These are phyloP conservation scores for Phytophthora palmivora DNA, from an alignment of 352 stramenopile genomes.

Conservation along the genomic window DNA sequence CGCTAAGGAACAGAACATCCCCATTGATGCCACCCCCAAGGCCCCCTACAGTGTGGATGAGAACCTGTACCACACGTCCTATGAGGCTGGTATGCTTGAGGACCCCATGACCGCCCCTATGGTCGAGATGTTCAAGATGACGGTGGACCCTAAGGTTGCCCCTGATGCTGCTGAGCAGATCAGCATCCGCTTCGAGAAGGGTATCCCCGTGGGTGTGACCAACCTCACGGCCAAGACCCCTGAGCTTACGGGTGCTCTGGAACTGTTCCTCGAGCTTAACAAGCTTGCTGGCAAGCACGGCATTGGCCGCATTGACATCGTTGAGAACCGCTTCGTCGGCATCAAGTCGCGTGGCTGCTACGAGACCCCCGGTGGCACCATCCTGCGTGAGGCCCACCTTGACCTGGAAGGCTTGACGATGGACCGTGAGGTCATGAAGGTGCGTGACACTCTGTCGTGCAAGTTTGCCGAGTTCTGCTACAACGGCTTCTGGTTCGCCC, in stretches of 20 bases:
- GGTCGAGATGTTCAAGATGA: conserved; percentile 99
- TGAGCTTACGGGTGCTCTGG: conserved; percentile 92
- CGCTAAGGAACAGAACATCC: conserved; percentile 96
- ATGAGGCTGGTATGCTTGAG: conserved; percentile 97
- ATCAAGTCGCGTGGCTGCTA: conserved; percentile 99
- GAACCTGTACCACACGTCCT: conserved; percentile 99
- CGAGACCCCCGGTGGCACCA: conserved; percentile 97
- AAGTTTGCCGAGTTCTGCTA: conserved; percentile 99
- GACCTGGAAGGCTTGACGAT: conserved; percentile 96
- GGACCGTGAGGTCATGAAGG: conserved; percentile 96
- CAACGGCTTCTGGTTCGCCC: conserved; percentile 99
- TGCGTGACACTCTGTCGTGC: conserved; percentile 92
- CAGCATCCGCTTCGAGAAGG: conserved; percentile 96
- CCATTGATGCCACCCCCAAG: conserved; percentile 97
- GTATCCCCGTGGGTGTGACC: conserved; percentile 93
- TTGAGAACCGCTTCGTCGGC: conserved; percentile 99
- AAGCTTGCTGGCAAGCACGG: conserved; percentile 96
- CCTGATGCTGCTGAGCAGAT: conserved; percentile 92
- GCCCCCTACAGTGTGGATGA: conserved; percentile 98
- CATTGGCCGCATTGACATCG: conserved; percentile 98
- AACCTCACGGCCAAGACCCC: conserved; percentile 89
- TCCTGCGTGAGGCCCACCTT: conserved; percentile 89
- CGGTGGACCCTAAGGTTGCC: conserved; percentile 93
- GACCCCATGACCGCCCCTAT: conserved; percentile 93
- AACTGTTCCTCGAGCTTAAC: conserved; percentile 98